A percentile compares a stretch with the other conserved stretches of the same genome.
Conservation (phyloP, 2,329 filamentous ascomycete genomes). For the Pseudogymnoascus sp. region DNA sequence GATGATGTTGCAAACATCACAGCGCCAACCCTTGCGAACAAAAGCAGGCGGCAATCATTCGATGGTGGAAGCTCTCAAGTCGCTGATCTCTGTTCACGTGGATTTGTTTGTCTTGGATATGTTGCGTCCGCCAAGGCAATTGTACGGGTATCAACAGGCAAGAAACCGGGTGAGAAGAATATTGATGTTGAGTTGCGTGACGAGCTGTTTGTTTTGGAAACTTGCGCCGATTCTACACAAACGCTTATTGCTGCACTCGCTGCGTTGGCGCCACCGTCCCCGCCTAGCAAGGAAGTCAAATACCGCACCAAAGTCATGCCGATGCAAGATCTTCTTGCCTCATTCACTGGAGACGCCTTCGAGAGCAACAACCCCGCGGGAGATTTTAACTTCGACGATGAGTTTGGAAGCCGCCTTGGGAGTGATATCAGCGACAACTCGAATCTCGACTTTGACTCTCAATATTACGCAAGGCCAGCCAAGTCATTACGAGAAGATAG, state of each 20-base stretch:
- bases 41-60: slow-evolving; percentile 26
- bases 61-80: slow-evolving; percentile 41
- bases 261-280: slow-evolving; percentile 74
- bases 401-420: slow-evolving; percentile 51
- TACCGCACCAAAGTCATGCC: slow-evolving; percentile 84
- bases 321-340: slow-evolving; percentile 80
- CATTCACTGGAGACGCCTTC: slow-evolving; percentile 83
- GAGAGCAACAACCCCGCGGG: slow-evolving; percentile 55
- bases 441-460: slow-evolving; percentile 38
- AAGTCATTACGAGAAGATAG: slow-evolving; percentile 38
- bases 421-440: slow-evolving; percentile 38
- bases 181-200: slow-evolving; percentile 78
- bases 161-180: slow-evolving; percentile 54
- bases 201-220: slow-evolving; percentile 83
- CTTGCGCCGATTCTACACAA: slow-evolving; percentile 94
- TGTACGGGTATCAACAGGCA: slow-evolving; percentile 44
- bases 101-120: slow-evolving; percentile 81
- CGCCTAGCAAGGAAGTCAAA: slow-evolving; percentile 74
- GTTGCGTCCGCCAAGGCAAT: slow-evolving; percentile 73
- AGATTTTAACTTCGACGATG: slow-evolving; percentile 57
- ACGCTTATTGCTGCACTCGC: slow-evolving; percentile 76
- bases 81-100: slow-evolving; percentile 54
- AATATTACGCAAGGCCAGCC: slow-evolving; percentile 41
- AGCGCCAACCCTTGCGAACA: slow-evolving; percentile 11
- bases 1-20: slow-evolving; percentile 58